Evolutionary conservation across 2,329 filamentous ascomycete species (phyloP), one percentile per base, ranked within the genome.

Genomic region (Aspergillus oerlinghausenensis): DNA sequence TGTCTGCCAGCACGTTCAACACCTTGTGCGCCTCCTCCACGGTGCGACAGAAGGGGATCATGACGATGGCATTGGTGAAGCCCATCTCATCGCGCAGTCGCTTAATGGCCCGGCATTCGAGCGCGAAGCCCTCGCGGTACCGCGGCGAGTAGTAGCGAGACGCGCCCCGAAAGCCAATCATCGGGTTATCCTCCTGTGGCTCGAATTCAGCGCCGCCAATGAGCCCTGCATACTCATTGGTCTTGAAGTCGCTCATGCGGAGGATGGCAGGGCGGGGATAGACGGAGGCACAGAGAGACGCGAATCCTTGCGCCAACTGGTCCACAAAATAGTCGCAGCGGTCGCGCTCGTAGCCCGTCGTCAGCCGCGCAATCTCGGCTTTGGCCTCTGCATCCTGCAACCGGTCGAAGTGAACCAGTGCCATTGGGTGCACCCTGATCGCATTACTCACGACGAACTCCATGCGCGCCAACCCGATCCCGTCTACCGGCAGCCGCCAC

Each of bases 161-260:
- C 17, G 74, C 74, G 23, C 74, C 74, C 6, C 73, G 73, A 59
- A 77, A 76, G 8, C 74, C 74, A 7, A 77, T 58, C 73, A 77
- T 77, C 1, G 74, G 74, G 45, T 76, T 77, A 26, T 75, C 72
- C 51, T 76, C 73, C 21, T 65, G 59, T 1, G 70, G 69, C 60
- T 76, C 74, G 55, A 77, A 76, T 54, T 75, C 68, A 3, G 65
- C 63, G 21, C 74, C 74, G 11, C 74, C 74, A 47, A 76, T 69
- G 26, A 77, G 74, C 25, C 66, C 62, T 1, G 72, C 71, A 60
- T 76, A 76, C 55, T 75, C 75, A 55, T 75, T 76, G 2, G 73
- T 74, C 58, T 76, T 76, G 59, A 75, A 76, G 60, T 76, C 73
- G 54, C 73, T 76, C 65, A 76, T 65, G 26, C 73, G 72, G 49